Evolutionary conservation across 2,329 filamentous ascomycete genomes (phyloP), one percentile per base, ranked within the genome.

Genomic region (Fonsecaea nubica): DNA sequence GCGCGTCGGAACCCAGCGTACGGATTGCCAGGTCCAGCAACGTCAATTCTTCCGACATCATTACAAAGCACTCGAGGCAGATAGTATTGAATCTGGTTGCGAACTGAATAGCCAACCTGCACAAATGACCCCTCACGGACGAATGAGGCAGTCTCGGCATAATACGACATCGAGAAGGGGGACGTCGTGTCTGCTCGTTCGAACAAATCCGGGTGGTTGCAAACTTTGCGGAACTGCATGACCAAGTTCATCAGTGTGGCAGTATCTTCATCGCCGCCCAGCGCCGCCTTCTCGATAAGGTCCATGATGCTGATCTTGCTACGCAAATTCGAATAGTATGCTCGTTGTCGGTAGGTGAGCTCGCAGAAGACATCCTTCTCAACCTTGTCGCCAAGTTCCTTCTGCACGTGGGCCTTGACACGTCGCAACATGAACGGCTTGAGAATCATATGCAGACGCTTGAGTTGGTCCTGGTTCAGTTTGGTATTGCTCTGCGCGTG

Each of bases 201-300:
- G 73, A 99, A 99, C 38, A 99, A 81, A 80, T 99, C 95, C 0
- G 95, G 95, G 77, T 99, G 95, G 76, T 99, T 99, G 82, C 95
- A 99, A 64, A 99, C 95, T 81, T 99, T 99, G 74, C 95, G 89
- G 86, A 99, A 99, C 80, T 99, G 95, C 95, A 99, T 99, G 70
- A 99, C 95, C 71, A 99, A 84, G 79, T 99, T 99, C 95, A 99
- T 98, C 74, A 99, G 81, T 1, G 94, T 98, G 48, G 94, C 93
- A 40, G 92, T 96, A 76, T 98, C 95, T 74, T 94, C 90, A 58
- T 98, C 95, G 74, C 97, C 93, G 40, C 95, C 95, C 72, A 95
- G 86, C 1, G 94, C 94, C 1, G 92, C 93, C 85, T 97, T 98
- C 79, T 99, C 95, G 63, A 99, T 96, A 18, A 99, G 88, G 77